Conservation (phyloP, 495 filamentous ascomycete genomes). For the Tuber aestivum region DNA sequence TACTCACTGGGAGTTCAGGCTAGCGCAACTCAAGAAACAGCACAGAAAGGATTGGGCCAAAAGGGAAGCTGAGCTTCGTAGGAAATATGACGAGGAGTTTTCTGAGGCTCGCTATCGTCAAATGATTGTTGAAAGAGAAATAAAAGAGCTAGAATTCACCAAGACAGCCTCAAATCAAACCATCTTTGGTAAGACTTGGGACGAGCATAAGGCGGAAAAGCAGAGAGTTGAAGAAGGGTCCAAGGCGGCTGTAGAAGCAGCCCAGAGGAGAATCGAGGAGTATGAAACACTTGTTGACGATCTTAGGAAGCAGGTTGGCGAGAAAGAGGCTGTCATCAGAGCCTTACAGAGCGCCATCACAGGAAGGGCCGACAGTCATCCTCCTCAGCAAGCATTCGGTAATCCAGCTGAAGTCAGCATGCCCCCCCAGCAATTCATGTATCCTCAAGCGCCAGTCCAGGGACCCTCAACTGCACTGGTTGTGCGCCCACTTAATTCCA, state of each 20-base stretch:
- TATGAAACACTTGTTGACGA: conserved; percentile 5
- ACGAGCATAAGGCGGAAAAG: conserved; percentile 29
- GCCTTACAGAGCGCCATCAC: conserved; percentile 21
- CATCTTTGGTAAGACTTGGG: conserved; percentile 27
- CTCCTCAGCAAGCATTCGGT: not conserved
- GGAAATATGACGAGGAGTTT: conserved; percentile 26
- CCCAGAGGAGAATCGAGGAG: conserved; percentile 9
- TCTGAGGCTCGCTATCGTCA: conserved; percentile 29
- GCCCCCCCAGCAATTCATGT: not conserved
- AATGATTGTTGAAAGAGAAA: conserved; percentile 24
- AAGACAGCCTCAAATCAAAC: conserved; percentile 3
- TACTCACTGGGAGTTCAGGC: conserved; percentile 27
- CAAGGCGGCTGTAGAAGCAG: conserved; percentile 13
- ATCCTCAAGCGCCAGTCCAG: not conserved
- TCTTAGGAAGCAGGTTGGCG: conserved; percentile 7
- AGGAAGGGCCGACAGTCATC: not conserved
- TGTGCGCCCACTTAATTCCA: not conserved
- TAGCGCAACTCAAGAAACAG: conserved; percentile 14
- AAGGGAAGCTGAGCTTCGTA: conserved; percentile 23
- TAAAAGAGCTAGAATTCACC: conserved; percentile 30
- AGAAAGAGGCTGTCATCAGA: conserved; percentile 23
- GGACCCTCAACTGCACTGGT: not conserved
- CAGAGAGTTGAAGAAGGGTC: conserved; percentile 18
- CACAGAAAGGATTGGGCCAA: conserved; percentile 23
- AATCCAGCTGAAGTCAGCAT: not conserved